Conservation (phyloP, 179 eudicot genomes). For the Silene coronaria region DNA sequence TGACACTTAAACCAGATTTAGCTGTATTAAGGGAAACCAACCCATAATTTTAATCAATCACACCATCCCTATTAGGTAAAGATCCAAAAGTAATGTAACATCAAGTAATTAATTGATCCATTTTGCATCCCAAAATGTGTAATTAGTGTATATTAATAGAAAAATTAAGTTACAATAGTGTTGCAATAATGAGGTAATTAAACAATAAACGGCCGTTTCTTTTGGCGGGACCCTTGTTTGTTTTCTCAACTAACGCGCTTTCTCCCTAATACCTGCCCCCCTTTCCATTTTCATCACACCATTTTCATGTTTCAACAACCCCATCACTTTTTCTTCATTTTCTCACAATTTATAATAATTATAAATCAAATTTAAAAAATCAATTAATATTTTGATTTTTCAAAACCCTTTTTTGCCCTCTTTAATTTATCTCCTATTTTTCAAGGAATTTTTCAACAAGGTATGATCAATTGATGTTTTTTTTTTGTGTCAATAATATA, state of each 20-base stretch:
- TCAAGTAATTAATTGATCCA: no score
- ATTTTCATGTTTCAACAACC: not conserved
- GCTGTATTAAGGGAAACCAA: no score
- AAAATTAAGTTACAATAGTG: no score
- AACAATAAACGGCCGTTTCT: conserved; percentile 15
- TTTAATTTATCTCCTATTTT: not conserved
- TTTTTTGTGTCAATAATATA: no score
- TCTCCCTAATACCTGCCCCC: conserved; percentile 17
- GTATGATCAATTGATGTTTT: not conserved
- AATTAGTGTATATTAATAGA: no score
- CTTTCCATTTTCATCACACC: conserved; percentile 3
- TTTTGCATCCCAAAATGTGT: no score
- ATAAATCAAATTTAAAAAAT: not conserved
- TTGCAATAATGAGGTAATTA: not conserved
- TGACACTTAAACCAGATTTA: no score
- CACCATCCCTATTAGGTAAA: no score
- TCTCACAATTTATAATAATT: not conserved
- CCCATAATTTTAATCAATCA: no score
- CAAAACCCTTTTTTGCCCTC: not conserved
- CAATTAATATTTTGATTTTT: not conserved
- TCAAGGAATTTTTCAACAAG: not conserved
- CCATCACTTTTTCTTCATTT: not conserved
- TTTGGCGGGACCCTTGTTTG: conserved; percentile 22
- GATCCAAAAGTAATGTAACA: no score
- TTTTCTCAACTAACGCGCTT: conserved; percentile 28